phyloP scores from a whole-genome alignment of 1,284 basidiomycete genomes.

The Cutaneotrichosporon sp. region DNA sequence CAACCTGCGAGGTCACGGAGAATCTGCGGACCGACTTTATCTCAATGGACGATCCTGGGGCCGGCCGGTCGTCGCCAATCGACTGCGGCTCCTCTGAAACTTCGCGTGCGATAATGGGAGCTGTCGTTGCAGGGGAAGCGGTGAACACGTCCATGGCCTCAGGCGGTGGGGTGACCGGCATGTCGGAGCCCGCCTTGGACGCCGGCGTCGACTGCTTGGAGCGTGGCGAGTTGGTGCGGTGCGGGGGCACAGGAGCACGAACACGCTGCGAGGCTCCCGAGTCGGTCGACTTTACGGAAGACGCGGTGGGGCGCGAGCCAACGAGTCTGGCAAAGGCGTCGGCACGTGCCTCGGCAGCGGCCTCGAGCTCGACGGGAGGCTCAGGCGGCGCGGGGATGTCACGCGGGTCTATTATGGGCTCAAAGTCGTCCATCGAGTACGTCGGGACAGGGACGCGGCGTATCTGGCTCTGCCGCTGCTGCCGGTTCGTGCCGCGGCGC shows the following conservation, averaged over 20 bases:
- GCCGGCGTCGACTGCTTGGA: constrained; percentile 4
- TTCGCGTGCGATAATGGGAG: constrained; percentile 8
- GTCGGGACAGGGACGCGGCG: constrained; percentile 15
- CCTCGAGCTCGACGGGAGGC: constrained; percentile 1
- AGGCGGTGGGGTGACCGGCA: background rate
- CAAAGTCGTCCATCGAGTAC: constrained; percentile 3
- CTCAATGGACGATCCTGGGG: background rate
- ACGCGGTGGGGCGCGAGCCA: constrained; percentile 1
- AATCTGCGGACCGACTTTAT: constrained; percentile 5
- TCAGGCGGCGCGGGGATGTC: constrained; percentile 9
- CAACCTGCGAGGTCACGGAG: constrained; percentile 6
- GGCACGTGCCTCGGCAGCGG: constrained; percentile 14
- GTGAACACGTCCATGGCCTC: constrained; percentile 12
- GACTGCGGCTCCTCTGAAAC: constrained; percentile 12
- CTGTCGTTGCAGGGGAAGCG: background rate
- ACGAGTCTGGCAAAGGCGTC: constrained; percentile 16
- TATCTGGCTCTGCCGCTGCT: constrained; percentile 12
- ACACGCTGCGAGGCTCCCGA: background rate
- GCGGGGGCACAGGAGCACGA: constrained; percentile 13
- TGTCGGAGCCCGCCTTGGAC: background rate
- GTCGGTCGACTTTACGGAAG: constrained; percentile 4
- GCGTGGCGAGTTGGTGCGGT: constrained; percentile 1
- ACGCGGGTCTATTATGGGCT: constrained; percentile 7
- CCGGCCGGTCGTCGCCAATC: background rate
- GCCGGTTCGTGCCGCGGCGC: constrained; percentile 9